A percentile compares a stretch with the other conserved stretches of the same genome.
Conservation (phyloP, 176 grass and related monocot genomes). For the Pharus latifolius region DNA sequence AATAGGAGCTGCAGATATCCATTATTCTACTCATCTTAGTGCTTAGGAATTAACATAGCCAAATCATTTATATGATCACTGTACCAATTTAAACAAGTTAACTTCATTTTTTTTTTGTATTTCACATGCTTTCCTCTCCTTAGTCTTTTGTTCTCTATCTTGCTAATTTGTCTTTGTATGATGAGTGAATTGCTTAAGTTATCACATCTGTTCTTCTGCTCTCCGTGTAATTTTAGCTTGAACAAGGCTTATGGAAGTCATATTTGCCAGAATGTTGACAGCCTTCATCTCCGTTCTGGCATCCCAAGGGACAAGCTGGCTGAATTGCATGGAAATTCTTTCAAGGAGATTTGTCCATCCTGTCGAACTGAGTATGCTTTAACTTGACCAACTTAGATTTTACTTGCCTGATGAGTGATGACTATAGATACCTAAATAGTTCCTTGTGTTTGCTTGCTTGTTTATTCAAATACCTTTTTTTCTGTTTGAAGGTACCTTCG, state of each 20-base stretch:
- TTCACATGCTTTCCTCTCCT: background rate
- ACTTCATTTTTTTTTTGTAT: background rate
- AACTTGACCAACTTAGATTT: background rate
- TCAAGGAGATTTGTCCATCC: slow-evolving; percentile 79
- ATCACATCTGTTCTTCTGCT: background rate
- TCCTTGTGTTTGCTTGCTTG: slow-evolving; percentile 1
- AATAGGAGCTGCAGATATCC: background rate
- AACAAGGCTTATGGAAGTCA: background rate
- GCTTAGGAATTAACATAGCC: background rate
- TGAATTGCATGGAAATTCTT: slow-evolving; percentile 95
- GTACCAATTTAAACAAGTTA: background rate
- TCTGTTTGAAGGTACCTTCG: slow-evolving; percentile 64
- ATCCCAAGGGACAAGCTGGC: slow-evolving; percentile 79
- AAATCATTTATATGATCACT: background rate
- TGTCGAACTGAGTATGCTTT: slow-evolving; percentile 82
- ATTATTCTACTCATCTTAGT: background rate
- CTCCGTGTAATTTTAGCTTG: slow-evolving; percentile 19
- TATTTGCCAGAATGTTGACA: slow-evolving; percentile 81
- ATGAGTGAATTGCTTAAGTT: background rate
- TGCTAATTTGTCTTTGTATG: background rate
- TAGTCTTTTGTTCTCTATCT: background rate
- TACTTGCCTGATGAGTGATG: background rate
- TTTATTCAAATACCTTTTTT: slow-evolving; percentile 20
- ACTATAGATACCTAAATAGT: background rate
- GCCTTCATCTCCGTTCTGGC: slow-evolving; percentile 91